A percentile compares a stretch with the other conserved stretches of the same genome.
phyloP scores from a whole-genome alignment of 164 flowering plant species.

The Warburgia ugandensis region DNA sequence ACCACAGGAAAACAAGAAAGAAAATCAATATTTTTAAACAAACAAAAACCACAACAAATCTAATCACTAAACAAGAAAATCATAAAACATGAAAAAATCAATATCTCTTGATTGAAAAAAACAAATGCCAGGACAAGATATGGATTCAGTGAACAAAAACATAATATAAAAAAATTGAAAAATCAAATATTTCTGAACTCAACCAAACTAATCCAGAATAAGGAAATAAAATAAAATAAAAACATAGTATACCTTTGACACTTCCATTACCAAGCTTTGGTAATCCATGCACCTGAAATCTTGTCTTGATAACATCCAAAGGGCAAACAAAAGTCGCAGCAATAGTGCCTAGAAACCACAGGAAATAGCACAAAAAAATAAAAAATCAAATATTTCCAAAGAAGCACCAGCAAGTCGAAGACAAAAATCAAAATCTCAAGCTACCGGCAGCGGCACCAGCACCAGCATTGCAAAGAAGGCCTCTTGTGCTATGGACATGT shows the following conservation, averaged over 20 bases:
- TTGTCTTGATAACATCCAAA: slow-evolving; percentile 91
- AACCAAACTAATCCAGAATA: neutral
- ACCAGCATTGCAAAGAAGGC: slow-evolving; percentile 79
- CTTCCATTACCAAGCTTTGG: slow-evolving; percentile 39
- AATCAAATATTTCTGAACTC: neutral
- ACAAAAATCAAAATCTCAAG: neutral
- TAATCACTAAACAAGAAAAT: too few relatives aligned
- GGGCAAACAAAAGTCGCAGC: slow-evolving; percentile 99
- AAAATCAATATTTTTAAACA: too few relatives aligned
- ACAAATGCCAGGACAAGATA: too few relatives aligned
- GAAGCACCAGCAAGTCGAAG: neutral
- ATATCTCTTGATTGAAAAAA: too few relatives aligned
- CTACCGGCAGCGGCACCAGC: slow-evolving; percentile 98
- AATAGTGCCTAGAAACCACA: slow-evolving; percentile 50
- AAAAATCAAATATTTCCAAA: neutral
- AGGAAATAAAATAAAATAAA: neutral
- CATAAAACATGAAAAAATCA: too few relatives aligned
- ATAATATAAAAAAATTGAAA: neutral
- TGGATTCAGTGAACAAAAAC: too few relatives aligned
- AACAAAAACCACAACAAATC: too few relatives aligned
- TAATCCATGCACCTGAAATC: slow-evolving; percentile 92
- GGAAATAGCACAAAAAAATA: neutral
- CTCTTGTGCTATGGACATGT: slow-evolving; percentile 45
- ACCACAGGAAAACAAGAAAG: too few relatives aligned
- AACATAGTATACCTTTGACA: slow-evolving; percentile 41